Evolutionary conservation across 1,284 basidiomycete species (phyloP).

Genomic region (Trametes polyzona): DNA sequence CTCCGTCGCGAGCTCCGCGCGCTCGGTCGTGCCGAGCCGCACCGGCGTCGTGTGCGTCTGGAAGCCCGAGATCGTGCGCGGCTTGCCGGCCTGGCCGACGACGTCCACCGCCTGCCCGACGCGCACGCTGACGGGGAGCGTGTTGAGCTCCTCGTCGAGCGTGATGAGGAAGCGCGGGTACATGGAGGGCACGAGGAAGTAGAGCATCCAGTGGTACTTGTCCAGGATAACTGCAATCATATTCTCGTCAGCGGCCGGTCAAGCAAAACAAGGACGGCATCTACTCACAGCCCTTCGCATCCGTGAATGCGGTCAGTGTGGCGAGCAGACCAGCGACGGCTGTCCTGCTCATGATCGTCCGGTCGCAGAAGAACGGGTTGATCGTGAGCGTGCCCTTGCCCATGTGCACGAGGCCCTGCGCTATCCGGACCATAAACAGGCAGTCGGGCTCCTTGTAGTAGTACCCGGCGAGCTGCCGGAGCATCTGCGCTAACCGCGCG

Average conservation of each 20-base stretch:
- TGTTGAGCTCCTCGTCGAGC: slow-evolving; percentile 88
- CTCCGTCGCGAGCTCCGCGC: slow-evolving; percentile 96
- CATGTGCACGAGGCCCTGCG: slow-evolving; percentile 98
- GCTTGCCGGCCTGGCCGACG: slow-evolving; percentile 91
- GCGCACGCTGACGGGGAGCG: slow-evolving; percentile 88
- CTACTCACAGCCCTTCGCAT: slow-evolving; percentile 87
- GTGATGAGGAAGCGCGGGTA: slow-evolving; percentile 99
- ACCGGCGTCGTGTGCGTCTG: slow-evolving; percentile 98
- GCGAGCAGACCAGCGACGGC: slow-evolving; percentile 93
- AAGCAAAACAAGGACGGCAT: not conserved
- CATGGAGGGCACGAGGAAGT: slow-evolving; percentile 95
- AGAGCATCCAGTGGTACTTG: slow-evolving; percentile 98
- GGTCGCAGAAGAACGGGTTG: slow-evolving; percentile 96
- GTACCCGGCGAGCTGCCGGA: slow-evolving; percentile 94
- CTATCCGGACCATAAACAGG: slow-evolving; percentile 95
- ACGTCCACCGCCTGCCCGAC: slow-evolving; percentile 95
- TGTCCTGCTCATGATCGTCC: slow-evolving; percentile 87
- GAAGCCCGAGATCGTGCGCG: slow-evolving; percentile 91
- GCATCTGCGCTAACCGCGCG: slow-evolving; percentile 96
- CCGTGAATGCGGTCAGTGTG: slow-evolving; percentile 90
- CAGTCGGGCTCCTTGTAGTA: slow-evolving; percentile 98
- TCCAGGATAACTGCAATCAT: slow-evolving; percentile 78
- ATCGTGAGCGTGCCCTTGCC: slow-evolving; percentile 99
- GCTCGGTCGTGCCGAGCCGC: slow-evolving; percentile 89
- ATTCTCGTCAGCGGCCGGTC: not conserved